phyloP scores from a whole-genome alignment of 1,139 yeast species.

The Yamadazyma kanchanaburiensis region DNA sequence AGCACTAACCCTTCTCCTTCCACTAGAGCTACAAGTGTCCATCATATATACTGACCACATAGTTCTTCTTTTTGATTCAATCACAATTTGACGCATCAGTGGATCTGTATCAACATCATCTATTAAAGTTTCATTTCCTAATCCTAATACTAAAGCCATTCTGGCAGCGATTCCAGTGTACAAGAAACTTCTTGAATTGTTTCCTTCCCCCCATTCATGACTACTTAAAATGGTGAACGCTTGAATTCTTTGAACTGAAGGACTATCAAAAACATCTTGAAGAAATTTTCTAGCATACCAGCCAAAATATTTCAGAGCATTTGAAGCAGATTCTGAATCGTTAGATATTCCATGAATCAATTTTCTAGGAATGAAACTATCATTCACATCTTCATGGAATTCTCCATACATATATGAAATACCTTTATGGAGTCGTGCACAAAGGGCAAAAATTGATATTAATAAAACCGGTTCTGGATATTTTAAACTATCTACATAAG shows the following conservation, averaged over 20 bases:
- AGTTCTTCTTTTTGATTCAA: constrained; percentile 32
- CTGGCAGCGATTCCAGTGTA: constrained; percentile 38
- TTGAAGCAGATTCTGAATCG: constrained; percentile 16
- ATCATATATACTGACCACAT: constrained; percentile 42
- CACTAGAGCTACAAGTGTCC: constrained; percentile 40
- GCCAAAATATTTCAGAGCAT: constrained; percentile 36
- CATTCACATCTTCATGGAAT: constrained; percentile 26
- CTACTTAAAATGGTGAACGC: constrained; percentile 33
- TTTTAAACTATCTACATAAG: constrained; percentile 13
- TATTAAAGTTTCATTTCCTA: constrained; percentile 21
- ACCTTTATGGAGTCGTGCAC: constrained; percentile 30
- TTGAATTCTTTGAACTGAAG: constrained; percentile 34
- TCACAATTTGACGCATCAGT: constrained; percentile 13
- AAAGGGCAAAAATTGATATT: constrained; percentile 31
- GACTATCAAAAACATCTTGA: constrained; percentile 32
- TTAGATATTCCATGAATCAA: constrained; percentile 1
- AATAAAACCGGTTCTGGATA: constrained; percentile 31
- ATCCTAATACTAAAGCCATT: constrained; percentile 35
- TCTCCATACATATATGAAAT: constrained; percentile 27
- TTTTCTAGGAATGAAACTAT: constrained; percentile 13
- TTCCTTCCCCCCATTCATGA: constrained; percentile 43
- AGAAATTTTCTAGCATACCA: constrained; percentile 32
- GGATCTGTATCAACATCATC: constrained; percentile 11
- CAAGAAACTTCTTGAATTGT: constrained; percentile 33
- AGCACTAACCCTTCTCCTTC: constrained; percentile 30